Evolutionary conservation across 805 yeast genomes (phyloP).

Genomic region (Candida glaebosa): DNA sequence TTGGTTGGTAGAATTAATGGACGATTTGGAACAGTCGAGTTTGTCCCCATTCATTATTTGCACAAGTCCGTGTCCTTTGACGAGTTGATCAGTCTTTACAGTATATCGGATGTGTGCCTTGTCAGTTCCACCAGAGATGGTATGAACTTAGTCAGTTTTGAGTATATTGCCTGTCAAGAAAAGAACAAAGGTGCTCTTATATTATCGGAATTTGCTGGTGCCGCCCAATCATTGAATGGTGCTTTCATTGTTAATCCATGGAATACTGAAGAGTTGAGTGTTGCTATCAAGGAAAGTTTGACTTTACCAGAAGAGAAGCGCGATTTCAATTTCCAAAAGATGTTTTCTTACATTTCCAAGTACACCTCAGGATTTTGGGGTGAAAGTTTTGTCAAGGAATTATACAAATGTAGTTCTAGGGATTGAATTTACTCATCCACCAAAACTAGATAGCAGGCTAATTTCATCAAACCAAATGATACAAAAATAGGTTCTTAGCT

Average conservation of each 20-base stretch:
- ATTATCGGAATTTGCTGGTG: slow-evolving; percentile 95
- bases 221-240: slow-evolving; percentile 97
- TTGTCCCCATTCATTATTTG: slow-evolving; percentile 95
- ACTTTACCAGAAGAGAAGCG: slow-evolving; percentile 83
- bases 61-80: slow-evolving; percentile 89
- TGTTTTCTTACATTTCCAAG: slow-evolving; percentile 84
- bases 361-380: slow-evolving; percentile 98
- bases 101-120: slow-evolving; percentile 83
- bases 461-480: too few species aligned
- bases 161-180: slow-evolving; percentile 93
- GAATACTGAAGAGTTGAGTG: slow-evolving; percentile 93
- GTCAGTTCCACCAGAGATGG: slow-evolving; percentile 97
- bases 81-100: slow-evolving; percentile 84
- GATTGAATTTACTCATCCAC: too few species aligned
- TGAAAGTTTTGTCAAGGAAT: slow-evolving; percentile 87
- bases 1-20: slow-evolving; percentile 97
- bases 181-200: slow-evolving; percentile 83
- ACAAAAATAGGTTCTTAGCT: too few species aligned
- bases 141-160: slow-evolving; percentile 95
- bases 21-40: slow-evolving; percentile 92
- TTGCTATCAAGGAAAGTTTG: slow-evolving; percentile 80
- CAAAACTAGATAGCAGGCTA: neutral
- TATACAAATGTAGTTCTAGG: slow-evolving; percentile 38
- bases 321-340: slow-evolving; percentile 71
- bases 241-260: slow-evolving; percentile 94